A percentile compares a stretch with the other conserved stretches of the same genome.
Evolutionary conservation across 2,329 filamentous ascomycete genomes (phyloP).

Genomic region (Chalaropsis thielavioides): DNA sequence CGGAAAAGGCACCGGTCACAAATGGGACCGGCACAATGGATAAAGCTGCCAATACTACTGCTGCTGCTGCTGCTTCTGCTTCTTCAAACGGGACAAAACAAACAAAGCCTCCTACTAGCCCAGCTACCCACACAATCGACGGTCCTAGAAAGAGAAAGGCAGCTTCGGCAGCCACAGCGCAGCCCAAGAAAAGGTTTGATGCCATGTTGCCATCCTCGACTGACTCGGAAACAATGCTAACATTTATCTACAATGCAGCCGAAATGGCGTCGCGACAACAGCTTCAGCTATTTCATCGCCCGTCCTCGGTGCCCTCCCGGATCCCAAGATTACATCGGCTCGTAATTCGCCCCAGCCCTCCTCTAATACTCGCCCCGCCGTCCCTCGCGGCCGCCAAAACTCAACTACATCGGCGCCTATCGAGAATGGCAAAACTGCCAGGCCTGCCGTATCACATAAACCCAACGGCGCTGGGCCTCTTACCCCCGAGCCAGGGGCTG

Average conservation of each 20-base stretch:
- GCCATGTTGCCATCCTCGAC: not conserved
- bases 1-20: slow-evolving; percentile 44
- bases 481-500: slow-evolving; percentile 27
- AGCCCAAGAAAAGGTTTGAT: slow-evolving; percentile 63
- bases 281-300: slow-evolving; percentile 64
- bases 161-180: slow-evolving; percentile 48
- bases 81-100: slow-evolving; percentile 30
- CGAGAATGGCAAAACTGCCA: slow-evolving; percentile 40
- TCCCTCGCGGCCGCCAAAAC: slow-evolving; percentile 61
- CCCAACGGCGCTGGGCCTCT: slow-evolving; percentile 36
- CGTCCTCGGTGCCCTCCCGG: slow-evolving; percentile 52
- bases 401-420: slow-evolving; percentile 43
- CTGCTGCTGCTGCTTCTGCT: slow-evolving; percentile 30
- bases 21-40: not conserved
- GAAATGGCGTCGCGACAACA: slow-evolving; percentile 36
- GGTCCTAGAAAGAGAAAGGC: slow-evolving; percentile 59
- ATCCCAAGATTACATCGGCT: slow-evolving; percentile 33
- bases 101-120: slow-evolving; percentile 43
- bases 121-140: slow-evolving; percentile 54
- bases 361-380: slow-evolving; percentile 44
- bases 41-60: slow-evolving; percentile 33
- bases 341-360: slow-evolving; percentile 20
- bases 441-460: slow-evolving; percentile 47
- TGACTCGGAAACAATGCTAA: not conserved
- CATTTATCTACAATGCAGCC: slow-evolving; percentile 20